Conservation (phyloP, 805 yeast genomes). For the Kazachstania taianensis region DNA sequence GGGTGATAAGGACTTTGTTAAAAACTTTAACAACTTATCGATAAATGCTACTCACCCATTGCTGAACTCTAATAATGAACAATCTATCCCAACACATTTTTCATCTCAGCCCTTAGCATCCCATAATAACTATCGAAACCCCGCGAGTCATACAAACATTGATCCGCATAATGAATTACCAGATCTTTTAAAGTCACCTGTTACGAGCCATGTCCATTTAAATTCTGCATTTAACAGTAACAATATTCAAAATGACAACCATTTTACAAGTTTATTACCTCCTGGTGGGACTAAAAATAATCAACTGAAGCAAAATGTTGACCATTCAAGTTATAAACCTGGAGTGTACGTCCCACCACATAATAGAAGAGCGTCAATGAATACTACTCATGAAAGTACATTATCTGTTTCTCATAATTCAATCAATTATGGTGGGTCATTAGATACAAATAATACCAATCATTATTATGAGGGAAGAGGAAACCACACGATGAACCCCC, state of each 20-base stretch:
- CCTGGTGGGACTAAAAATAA: no score
- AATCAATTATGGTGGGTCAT: conserved; percentile 11
- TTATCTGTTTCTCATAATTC: conserved; percentile 18
- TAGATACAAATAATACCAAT: conserved; percentile 1
- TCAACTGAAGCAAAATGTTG: not conserved
- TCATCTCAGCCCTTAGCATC: conserved; percentile 1
- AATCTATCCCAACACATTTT: conserved; percentile 5
- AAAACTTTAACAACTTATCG: conserved; percentile 19
- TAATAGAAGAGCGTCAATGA: conserved; percentile 33
- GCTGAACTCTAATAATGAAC: conserved; percentile 13
- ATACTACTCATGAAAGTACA: conserved; percentile 18
- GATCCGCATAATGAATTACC: conserved; percentile 11
- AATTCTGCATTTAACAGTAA: not conserved
- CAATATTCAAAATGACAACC: not conserved
- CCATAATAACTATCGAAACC: not conserved
- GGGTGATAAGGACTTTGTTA: conserved; percentile 23
- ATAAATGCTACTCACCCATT: conserved; percentile 8
- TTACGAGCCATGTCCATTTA: conserved; percentile 1
- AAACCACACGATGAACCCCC: no score
- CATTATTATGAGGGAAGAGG: no score
- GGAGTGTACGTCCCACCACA: conserved; percentile 44
- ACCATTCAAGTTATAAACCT: conserved; percentile 9
- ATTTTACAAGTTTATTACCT: no score
- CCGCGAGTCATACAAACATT: not conserved
- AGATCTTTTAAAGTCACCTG: conserved; percentile 26